These are phyloP conservation scores for Fusarium robinianum DNA, from an alignment of 2,329 filamentous ascomycete genomes.

Conservation along the genomic window DNA sequence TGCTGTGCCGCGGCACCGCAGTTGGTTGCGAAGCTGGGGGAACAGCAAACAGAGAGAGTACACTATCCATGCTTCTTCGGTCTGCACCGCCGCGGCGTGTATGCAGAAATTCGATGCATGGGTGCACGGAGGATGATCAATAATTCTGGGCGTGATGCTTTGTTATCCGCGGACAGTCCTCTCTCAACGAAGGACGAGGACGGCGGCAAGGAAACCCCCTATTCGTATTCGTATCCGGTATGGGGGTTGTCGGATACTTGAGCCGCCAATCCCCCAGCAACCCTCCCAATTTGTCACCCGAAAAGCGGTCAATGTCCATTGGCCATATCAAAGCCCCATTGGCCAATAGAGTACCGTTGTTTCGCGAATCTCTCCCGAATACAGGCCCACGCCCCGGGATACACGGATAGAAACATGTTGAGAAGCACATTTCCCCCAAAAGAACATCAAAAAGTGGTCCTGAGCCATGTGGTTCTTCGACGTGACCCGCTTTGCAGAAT, in stretches of 20 bases:
- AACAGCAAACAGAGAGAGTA: too few relatives aligned
- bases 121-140: too few relatives aligned
- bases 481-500: background rate
- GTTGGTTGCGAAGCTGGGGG: too few relatives aligned
- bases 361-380: background rate
- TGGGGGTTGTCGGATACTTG: background rate
- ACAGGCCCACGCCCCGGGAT: background rate
- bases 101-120: too few relatives aligned
- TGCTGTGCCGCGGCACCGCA: too few relatives aligned
- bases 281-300: conserved; percentile 21
- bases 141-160: too few relatives aligned
- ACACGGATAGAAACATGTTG: conserved; percentile 5
- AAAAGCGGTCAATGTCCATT: conserved; percentile 28
- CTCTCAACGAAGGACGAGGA: too few relatives aligned
- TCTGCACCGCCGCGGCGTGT: too few relatives aligned
- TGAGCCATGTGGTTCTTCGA: background rate
- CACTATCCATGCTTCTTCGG: too few relatives aligned
- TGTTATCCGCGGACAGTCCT: too few relatives aligned
- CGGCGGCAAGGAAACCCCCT: too few relatives aligned
- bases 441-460: background rate
- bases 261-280: conserved; percentile 1
- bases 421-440: background rate
- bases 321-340: conserved; percentile 10
- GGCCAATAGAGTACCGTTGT: conserved; percentile 13
- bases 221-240: conserved; percentile 34